Percentiles rank a stretch among this genome's conserved stretches.
These are phyloP conservation scores for Tricholoma sp. DNA, from an alignment of 768 basidiomycete genomes.

Conservation along the genomic window DNA sequence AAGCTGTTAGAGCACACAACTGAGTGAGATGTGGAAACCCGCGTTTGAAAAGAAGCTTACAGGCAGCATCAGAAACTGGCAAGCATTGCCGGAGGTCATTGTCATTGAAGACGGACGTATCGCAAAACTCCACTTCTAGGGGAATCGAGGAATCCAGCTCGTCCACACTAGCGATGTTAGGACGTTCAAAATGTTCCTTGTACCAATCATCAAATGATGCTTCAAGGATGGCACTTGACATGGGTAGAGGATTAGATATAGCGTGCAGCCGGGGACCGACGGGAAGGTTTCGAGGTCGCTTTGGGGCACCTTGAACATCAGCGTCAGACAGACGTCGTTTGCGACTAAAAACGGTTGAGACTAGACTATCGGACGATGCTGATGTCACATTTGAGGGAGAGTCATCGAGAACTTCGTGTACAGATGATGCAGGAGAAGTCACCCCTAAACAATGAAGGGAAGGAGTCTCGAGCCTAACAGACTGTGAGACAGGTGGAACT, in stretches of 20 bases:
- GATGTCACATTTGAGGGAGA: neutral
- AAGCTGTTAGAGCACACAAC: neutral
- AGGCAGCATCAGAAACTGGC: neutral
- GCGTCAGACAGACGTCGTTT: slow-evolving; percentile 35
- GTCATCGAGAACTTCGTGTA: neutral
- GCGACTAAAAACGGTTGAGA: slow-evolving; percentile 12
- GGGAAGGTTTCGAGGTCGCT: slow-evolving; percentile 21
- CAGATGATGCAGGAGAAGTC: slow-evolving; percentile 11
- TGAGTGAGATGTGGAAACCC: neutral
- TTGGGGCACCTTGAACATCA: slow-evolving; percentile 14
- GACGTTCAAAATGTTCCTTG: slow-evolving; percentile 22
- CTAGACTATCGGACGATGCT: neutral
- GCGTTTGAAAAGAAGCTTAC: neutral
- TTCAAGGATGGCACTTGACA: slow-evolving; percentile 6
- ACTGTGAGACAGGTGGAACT: neutral
- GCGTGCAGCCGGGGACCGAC: slow-evolving; percentile 15
- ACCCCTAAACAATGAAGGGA: neutral
- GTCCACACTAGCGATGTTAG: slow-evolving; percentile 15
- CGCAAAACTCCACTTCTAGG: slow-evolving; percentile 29
- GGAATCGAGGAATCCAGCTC: slow-evolving; percentile 19
- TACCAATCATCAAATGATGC: slow-evolving; percentile 32
- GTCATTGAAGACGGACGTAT: slow-evolving; percentile 15
- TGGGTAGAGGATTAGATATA: slow-evolving; percentile 26
- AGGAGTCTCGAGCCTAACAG: neutral
- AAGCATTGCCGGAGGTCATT: slow-evolving; percentile 1